phyloP scores from a whole-genome alignment of 352 stramenopile genomes.

The Aphanomyces invadans region DNA sequence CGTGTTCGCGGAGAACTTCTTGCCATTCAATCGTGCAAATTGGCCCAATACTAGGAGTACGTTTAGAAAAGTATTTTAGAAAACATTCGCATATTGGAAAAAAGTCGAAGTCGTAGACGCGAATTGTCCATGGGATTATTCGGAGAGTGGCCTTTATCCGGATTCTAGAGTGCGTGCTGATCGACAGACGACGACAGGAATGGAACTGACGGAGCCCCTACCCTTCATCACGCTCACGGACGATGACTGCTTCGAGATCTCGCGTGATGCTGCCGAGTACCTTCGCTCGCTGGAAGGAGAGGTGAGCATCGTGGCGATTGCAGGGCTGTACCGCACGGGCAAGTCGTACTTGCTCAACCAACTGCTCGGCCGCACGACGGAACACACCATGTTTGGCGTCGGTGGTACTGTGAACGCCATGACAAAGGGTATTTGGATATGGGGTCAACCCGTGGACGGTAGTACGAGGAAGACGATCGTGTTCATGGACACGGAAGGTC shows the following conservation, averaged over 20 bases:
- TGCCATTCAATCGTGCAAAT: background rate
- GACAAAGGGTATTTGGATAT: constrained; percentile 91
- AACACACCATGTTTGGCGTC: constrained; percentile 50
- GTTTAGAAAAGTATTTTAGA: no score
- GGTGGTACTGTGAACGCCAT: constrained; percentile 82
- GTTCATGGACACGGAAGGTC: constrained; percentile 86
- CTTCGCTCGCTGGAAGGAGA: constrained; percentile 48
- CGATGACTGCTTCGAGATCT: constrained; percentile 54
- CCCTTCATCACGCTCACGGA: constrained; percentile 67
- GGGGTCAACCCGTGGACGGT: constrained; percentile 65
- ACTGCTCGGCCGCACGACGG: constrained; percentile 43
- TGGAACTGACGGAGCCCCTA: constrained; percentile 32
- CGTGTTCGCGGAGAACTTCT: background rate
- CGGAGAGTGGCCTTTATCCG: no score
- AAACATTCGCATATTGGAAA: no score
- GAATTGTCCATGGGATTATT: no score
- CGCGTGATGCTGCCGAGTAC: constrained; percentile 47
- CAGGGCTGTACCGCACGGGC: constrained; percentile 76
- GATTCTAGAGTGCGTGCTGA: background rate
- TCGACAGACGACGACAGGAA: background rate
- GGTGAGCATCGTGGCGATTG: constrained; percentile 62
- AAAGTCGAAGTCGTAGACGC: no score
- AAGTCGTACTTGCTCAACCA: constrained; percentile 87
- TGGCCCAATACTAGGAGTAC: no score
- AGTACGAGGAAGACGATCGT: constrained; percentile 35